A percentile compares a stretch with the other conserved stretches of the same genome.
Evolutionary conservation across 768 basidiomycete species (phyloP).

Genomic region (Trametes cingulata): DNA sequence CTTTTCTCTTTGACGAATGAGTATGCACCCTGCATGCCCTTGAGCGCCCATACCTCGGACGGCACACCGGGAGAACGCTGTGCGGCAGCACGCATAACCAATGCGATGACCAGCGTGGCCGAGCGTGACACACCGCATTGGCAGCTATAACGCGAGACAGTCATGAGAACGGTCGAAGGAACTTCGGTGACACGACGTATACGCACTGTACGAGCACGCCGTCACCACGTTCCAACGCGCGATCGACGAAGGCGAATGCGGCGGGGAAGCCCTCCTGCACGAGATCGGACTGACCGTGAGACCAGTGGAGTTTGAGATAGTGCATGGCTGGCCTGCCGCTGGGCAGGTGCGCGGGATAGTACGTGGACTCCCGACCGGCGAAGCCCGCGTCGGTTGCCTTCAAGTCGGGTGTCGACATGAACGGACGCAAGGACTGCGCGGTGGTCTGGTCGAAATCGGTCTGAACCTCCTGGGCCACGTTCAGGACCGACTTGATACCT

Average conservation of each 20-base stretch:
- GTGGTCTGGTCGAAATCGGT: constrained; percentile 60
- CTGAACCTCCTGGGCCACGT: constrained; percentile 90
- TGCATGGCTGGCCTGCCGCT: constrained; percentile 78
- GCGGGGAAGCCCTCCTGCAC: constrained; percentile 75
- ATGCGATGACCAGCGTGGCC: constrained; percentile 85
- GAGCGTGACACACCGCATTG: constrained; percentile 93
- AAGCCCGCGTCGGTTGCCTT: constrained; percentile 36
- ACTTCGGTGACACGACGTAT: not conserved
- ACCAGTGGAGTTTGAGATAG: constrained; percentile 90
- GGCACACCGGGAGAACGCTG: constrained; percentile 64
- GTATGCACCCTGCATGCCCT: constrained; percentile 90
- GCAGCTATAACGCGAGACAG: constrained; percentile 52
- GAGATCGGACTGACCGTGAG: constrained; percentile 90
- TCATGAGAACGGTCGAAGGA: constrained; percentile 6
- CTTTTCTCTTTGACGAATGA: constrained; percentile 88
- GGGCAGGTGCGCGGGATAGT: constrained; percentile 64
- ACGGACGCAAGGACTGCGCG: constrained; percentile 54
- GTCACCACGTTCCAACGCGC: constrained; percentile 70
- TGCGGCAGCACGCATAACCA: constrained; percentile 92
- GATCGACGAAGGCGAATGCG: constrained; percentile 82
- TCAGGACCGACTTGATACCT: constrained; percentile 79
- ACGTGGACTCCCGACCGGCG: constrained; percentile 43
- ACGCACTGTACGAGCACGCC: constrained; percentile 86
- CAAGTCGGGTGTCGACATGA: constrained; percentile 71
- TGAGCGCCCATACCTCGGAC: constrained; percentile 73